Base-by-base conservation (phyloP, 2,329 filamentous ascomycete species). In the Beauveria sp. region DNA sequence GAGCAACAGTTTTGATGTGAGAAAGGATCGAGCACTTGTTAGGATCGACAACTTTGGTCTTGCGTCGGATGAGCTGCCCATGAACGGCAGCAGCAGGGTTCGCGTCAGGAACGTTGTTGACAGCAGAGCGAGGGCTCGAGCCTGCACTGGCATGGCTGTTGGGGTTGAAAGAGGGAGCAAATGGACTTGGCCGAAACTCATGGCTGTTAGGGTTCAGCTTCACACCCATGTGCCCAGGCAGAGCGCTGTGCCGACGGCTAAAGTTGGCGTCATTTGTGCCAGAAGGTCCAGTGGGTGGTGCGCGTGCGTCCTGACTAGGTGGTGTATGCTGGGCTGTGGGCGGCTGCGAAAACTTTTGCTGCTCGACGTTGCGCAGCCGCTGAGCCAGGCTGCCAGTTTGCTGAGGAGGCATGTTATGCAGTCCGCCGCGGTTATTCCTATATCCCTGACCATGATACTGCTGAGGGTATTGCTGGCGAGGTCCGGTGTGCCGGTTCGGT, bases 101-200 rank as follows among this genome's bases (percentile, higher is more conserved):
- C 22, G 69, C 66, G 14, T 75, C 77, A 40, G 75, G 69, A 20
- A 74, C 72, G 58, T 81, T 75, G 69, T 82, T 88, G 66, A 81
- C 81, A 65, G 77, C 78, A 2, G 87, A 85, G 40, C 83, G 82
- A 34, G 91, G 90, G 70, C 89, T 96, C 3, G 90, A 91, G 42
- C 84, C 81, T 52, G 84, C 80, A 70, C 88, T 90, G n/a, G 80
- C 78, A 52, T 80, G 78, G 4, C 81, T 79, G 26, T 77, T 90
- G 5, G 90, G 93, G 66, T 87, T 93, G 75, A 99, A 98, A 1
- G 88, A 81, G 50, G 84, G 83, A 0, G 93, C 92, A 64, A 88
- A 88, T 5, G 90, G 87, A 68, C 88, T 96, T 20, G 93, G 95
- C 65, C 89, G 87, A 75, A 97, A 98, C 69, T 96, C 92, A 70